Base-by-base conservation (phyloP, 2,329 filamentous ascomycete genomes). In the Davidsoniella eucalypti region DNA sequence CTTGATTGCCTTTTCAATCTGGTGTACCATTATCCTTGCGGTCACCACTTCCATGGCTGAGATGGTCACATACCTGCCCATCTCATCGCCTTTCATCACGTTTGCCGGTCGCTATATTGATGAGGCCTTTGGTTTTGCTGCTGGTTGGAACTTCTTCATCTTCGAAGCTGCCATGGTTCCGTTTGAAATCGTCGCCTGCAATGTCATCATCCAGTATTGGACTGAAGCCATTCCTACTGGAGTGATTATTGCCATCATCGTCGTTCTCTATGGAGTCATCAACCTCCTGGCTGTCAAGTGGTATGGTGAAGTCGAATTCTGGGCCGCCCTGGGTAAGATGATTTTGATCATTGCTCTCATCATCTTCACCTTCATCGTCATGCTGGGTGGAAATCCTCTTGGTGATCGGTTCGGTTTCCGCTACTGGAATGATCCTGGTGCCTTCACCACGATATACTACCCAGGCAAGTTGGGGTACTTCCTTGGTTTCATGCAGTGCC, bases 281-380 rank as follows among this genome's bases (percentile, higher is more conserved):
- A 90, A 90, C 57, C 57, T 87, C 44, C 69, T 88, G 54, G 80
- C 80, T 1, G 82, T 87, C 16, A 71, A 81, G 55, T 85, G 73
- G 70, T 87, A 84, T 52, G 83, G 83, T 42, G 82, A 87, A 63
- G 75, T 79, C 0, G 85, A 92, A 60, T 92, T 93, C 59, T 77
- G 73, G 72, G 76, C 80, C 17, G 79, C 84, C 2, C 61, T 84
- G 2, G 80, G 80, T 50, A 87, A 87, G 61, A 73, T 87, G 2
- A 57, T 87, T 2, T 70, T 87, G 47, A 84, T 84, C 53, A 64
- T 87, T 36, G 82, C 76, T 1, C 69, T 90, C 47, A 73, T 88
- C 56, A 58, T 78, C 55, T 88, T 85, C 65, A 90, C 86, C 2
- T 86, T 94, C 59, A 72, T 93, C 55, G 77, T 79, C 55, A 90